A percentile compares a stretch with the other conserved stretches of the same genome.
Evolutionary conservation across 768 basidiomycete genomes (phyloP).

Genomic region (Lentinula sp.): DNA sequence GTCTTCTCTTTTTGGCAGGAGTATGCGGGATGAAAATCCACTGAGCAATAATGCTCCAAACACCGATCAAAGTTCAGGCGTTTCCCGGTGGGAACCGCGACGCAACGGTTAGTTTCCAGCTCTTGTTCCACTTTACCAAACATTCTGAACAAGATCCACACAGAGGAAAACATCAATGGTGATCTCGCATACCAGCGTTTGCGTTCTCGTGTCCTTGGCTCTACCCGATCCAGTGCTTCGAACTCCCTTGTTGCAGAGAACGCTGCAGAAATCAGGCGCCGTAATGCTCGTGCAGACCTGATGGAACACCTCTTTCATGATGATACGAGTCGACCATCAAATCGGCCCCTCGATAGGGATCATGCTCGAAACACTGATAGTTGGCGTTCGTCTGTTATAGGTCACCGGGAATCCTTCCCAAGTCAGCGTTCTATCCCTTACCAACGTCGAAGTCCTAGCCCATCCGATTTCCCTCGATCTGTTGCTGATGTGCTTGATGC

Average conservation of each 20-base stretch:
- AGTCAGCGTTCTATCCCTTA: background rate
- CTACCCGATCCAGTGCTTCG: constrained; percentile 4
- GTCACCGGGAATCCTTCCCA: background rate
- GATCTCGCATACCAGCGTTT: background rate
- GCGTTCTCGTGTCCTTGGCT: background rate
- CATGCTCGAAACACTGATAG: background rate
- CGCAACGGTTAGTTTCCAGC: background rate
- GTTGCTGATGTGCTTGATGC: background rate
- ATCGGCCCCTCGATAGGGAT: background rate
- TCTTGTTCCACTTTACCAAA: background rate
- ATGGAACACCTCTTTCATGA: constrained; percentile 3
- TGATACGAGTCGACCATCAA: background rate
- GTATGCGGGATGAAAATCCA: background rate
- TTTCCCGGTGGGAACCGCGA: background rate
- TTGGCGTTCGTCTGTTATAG: background rate
- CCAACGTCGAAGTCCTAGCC: background rate
- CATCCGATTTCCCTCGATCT: background rate
- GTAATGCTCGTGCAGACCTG: constrained; percentile 3
- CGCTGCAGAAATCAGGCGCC: constrained; percentile 4
- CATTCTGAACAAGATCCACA: background rate
- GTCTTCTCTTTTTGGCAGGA: constrained; percentile 1
- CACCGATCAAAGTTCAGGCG: too few relatives aligned
- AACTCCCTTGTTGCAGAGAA: constrained; percentile 5
- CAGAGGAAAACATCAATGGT: background rate
- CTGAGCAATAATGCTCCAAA: background rate